A percentile compares a stretch with the other conserved stretches of the same genome.
phyloP scores from a whole-genome alignment of 805 yeast genomes.

The Wickerhamomyces sydowiorum region DNA sequence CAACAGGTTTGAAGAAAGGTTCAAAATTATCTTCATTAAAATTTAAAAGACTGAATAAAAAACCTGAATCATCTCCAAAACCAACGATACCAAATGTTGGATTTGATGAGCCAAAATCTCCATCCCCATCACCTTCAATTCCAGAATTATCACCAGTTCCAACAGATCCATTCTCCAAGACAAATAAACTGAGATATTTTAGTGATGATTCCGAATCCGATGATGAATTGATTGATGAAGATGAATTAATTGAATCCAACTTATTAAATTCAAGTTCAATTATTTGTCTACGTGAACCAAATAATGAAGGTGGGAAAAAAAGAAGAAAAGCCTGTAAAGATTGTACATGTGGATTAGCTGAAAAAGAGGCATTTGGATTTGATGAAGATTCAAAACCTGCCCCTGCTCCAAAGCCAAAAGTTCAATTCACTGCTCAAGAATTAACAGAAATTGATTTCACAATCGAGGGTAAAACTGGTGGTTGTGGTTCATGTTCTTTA shows the following conservation, averaged over 20 bases:
- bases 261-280: constrained; percentile 33
- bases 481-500: constrained; percentile 93
- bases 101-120: not conserved
- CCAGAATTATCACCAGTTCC: constrained; percentile 15
- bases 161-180: too few relatives aligned
- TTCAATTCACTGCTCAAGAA: constrained; percentile 60
- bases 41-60: constrained; percentile 18
- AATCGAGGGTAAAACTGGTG: constrained; percentile 94
- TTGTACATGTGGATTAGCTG: constrained; percentile 95
- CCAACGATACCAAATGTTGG: not conserved
- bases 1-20: constrained; percentile 10
- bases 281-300: constrained; percentile 41
- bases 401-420: constrained; percentile 33
- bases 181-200: constrained; percentile 19
- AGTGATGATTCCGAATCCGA: constrained; percentile 18
- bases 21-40: constrained; percentile 21
- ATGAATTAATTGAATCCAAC: constrained; percentile 28
- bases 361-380: constrained; percentile 64
- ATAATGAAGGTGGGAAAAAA: constrained; percentile 38
- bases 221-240: constrained; percentile 30
- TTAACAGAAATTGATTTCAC: constrained; percentile 92
- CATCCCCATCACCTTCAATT: constrained; percentile 13
- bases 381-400: constrained; percentile 22
- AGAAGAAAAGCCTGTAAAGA: constrained; percentile 96
- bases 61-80: not conserved